Evolutionary conservation across 169 alveolate genomes (phyloP).

Genomic region (Eimeria acervulina): DNA sequence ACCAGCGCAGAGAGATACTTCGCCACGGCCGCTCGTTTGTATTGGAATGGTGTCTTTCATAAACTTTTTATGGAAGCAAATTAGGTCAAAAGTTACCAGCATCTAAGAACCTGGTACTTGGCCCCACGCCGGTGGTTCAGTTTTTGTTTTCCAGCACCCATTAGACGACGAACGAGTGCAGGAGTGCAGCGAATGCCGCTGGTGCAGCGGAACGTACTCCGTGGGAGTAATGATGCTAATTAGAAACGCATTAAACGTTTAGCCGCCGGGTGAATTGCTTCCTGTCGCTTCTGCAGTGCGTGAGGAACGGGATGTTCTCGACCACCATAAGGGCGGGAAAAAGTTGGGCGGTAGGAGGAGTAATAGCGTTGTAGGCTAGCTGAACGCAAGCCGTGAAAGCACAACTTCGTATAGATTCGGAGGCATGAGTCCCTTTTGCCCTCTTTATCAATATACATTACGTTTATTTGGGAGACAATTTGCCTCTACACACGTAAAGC

Average conservation of each 20-base stretch:
- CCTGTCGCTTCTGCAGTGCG: neutral
- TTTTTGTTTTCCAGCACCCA: constrained; percentile 15
- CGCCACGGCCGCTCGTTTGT: neutral
- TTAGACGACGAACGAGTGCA: neutral
- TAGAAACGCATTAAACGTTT: neutral
- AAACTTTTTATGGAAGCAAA: neutral
- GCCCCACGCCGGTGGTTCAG: neutral
- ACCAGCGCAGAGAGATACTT: neutral
- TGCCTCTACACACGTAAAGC: neutral
- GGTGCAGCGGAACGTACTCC: neutral
- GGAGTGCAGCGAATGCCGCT: neutral
- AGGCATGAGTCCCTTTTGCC: neutral
- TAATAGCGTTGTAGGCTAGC: neutral
- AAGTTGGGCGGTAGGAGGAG: neutral
- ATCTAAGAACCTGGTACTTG: neutral
- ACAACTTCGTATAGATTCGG: neutral
- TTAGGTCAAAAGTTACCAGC: neutral
- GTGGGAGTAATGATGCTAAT: neutral
- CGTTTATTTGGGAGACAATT: neutral
- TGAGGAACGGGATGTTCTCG: neutral
- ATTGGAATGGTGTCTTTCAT: neutral
- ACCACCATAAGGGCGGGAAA: neutral
- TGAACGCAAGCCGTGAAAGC: neutral
- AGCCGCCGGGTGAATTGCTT: neutral
- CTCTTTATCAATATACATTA: neutral